Conservation (phyloP, 768 basidiomycete species). For the Hemileccinum impolitum region DNA sequence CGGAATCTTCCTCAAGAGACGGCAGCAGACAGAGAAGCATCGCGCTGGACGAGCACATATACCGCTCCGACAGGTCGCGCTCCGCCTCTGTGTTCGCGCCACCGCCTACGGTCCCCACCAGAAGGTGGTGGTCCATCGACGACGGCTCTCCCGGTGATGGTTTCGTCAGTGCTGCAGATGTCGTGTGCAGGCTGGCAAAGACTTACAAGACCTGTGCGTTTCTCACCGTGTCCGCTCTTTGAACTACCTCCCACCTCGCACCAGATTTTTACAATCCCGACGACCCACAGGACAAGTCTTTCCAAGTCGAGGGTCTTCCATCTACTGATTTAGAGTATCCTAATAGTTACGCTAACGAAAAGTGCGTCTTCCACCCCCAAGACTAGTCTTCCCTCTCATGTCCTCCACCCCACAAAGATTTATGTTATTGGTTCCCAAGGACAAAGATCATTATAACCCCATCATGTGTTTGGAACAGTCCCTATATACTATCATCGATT, state of each 20-base stretch:
- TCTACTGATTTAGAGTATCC: slow-evolving; percentile 75
- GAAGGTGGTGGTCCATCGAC: slow-evolving; percentile 49
- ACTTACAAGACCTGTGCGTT: slow-evolving; percentile 68
- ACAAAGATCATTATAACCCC: slow-evolving; percentile 85
- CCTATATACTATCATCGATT: slow-evolving; percentile 68
- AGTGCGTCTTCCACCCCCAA: slow-evolving; percentile 37
- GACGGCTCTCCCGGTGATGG: slow-evolving; percentile 49
- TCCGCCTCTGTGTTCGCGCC: slow-evolving; percentile 54
- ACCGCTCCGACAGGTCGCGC: slow-evolving; percentile 55
- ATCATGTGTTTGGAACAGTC: slow-evolving; percentile 75
- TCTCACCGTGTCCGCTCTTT: background rate
- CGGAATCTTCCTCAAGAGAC: slow-evolving; percentile 41
- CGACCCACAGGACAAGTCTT: slow-evolving; percentile 60
- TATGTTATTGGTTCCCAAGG: slow-evolving; percentile 74
- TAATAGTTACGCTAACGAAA: slow-evolving; percentile 64
- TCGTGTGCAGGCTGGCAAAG: slow-evolving; percentile 60
- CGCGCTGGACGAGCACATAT: slow-evolving; percentile 54
- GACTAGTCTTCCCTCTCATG: background rate
- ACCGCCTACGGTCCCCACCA: slow-evolving; percentile 20
- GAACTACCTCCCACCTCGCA: slow-evolving; percentile 11
- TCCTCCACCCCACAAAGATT: slow-evolving; percentile 45
- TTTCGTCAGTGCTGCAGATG: slow-evolving; percentile 62
- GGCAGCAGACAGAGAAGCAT: slow-evolving; percentile 38
- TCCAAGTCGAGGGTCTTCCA: slow-evolving; percentile 64
- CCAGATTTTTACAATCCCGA: slow-evolving; percentile 69